A percentile compares a stretch with the other conserved stretches of the same genome.
Conservation (phyloP, 208 protist genomes). For the Naegleria fowleri region DNA sequence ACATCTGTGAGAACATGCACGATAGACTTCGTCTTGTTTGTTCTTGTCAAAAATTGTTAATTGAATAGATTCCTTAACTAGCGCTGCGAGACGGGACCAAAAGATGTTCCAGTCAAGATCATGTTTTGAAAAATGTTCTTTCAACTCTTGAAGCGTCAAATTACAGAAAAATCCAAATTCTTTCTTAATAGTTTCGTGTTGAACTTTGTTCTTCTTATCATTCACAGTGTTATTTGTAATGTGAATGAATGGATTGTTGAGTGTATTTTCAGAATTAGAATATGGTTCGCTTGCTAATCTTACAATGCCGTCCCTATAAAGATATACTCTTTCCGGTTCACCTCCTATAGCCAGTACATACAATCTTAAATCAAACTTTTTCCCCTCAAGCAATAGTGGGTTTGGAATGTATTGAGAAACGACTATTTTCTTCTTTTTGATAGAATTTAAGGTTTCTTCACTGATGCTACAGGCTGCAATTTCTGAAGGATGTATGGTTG, state of each 20-base stretch:
- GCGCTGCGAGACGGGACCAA: neutral
- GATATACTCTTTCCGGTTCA: neutral
- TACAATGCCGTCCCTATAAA: conserved; percentile 11
- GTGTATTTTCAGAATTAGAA: neutral
- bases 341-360: conserved; percentile 74
- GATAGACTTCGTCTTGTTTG: neutral
- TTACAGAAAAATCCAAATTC: conserved; percentile 14
- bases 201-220: neutral
- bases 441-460: neutral
- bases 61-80: neutral
- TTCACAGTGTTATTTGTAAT: conserved; percentile 25
- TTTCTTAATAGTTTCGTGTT: neutral
- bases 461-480: neutral
- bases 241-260: conserved; percentile 19
- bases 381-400: conserved; percentile 79
- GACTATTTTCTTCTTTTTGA: conserved; percentile 62
- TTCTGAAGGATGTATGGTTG: neutral
- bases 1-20: conserved; percentile 46
- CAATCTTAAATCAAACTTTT: conserved; percentile 88
- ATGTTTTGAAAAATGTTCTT: neutral
- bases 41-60: neutral
- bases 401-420: conserved; percentile 82
- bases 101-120: neutral
- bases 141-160: neutral
- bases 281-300: conserved; percentile 12